Percentiles rank a stretch among this genome's conserved stretches.
Conservation (phyloP, 306 rosid genomes). For the Pyrus betulifolia region DNA sequence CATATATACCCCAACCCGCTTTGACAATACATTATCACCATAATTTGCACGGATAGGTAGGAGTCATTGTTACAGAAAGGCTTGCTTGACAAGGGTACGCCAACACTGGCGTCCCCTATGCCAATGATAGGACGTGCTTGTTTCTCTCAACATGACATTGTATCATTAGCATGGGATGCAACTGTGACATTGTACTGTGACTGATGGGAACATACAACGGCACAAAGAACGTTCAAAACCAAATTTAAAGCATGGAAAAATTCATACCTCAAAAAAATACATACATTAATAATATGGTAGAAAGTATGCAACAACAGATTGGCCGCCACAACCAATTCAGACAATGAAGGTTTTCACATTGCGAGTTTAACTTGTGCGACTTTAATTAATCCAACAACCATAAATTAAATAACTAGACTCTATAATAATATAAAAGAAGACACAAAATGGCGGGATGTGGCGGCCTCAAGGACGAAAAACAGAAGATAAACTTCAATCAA, state of each 20-base stretch:
- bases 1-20: no score
- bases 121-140: neutral
- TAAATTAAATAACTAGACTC: conserved; percentile 28
- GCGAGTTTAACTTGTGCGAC: conserved; percentile 18
- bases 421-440: conserved; percentile 17
- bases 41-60: no score
- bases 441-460: neutral
- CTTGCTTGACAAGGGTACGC: neutral
- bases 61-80: neutral
- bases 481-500: conserved; percentile 14
- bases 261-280: neutral
- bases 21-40: no score
- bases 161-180: neutral
- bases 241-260: neutral
- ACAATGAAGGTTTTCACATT: conserved; percentile 22
- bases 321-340: conserved; percentile 16
- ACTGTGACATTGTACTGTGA: neutral
- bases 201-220: neutral
- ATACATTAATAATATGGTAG: conserved; percentile 8
- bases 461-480: neutral
- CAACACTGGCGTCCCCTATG: neutral
- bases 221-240: neutral
- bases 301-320: conserved; percentile 17
- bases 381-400: conserved; percentile 20
- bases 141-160: neutral